Base-by-base conservation (phyloP, 805 yeast species). In the Lachancea mirantina region DNA sequence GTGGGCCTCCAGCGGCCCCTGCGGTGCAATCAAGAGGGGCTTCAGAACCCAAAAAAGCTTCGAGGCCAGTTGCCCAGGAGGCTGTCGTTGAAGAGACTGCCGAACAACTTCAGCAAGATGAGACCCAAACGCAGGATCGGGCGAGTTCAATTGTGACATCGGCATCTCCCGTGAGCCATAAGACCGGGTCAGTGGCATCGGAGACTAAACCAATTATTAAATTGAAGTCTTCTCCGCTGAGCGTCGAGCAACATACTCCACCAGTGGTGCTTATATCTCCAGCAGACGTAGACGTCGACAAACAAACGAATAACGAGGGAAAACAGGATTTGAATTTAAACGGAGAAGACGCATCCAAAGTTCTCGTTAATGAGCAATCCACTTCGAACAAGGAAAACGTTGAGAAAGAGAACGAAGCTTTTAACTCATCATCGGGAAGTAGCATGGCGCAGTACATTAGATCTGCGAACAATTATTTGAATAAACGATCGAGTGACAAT, bases 361-460 rank as follows among this genome's bases (percentile, higher is more conserved):
- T 26, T 7, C 15, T 11, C 13, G 19, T n/a, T 8, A 16, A 26
- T 8, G 20, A 26, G 9, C 19, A 14, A n/a, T 16, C 15, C 13
- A 13, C 4, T 8, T 16, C n/a, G 7, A 18, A 28, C 6, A 28
- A 28, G 26, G 9, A 18, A 14, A 24, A 28, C 11, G 27, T n/a
- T 4, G 8, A 14, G 11, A 7, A 8, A n/a, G 19, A 14, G 4
- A 13, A 27, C n/a, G 24, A 14, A 19, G n/a, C n/a, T n/a, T n/a
- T n/a, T n/a, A n/a, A n/a, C n/a, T n/a, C n/a, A n/a, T n/a, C 20
- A 27, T 13, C 25, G 25, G 28, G 32, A n/a, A 23, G 37, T 14
- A 47, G 55, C 19, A 65, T 70, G 68, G 76, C 76, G 4, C 68
- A 68, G 35, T 65, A 67, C 32, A 40, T 70, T 14, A 63, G 74